These are phyloP conservation scores for Sarocladium oryzae DNA, from an alignment of 2,329 filamentous ascomycete species.

Conservation along the genomic window DNA sequence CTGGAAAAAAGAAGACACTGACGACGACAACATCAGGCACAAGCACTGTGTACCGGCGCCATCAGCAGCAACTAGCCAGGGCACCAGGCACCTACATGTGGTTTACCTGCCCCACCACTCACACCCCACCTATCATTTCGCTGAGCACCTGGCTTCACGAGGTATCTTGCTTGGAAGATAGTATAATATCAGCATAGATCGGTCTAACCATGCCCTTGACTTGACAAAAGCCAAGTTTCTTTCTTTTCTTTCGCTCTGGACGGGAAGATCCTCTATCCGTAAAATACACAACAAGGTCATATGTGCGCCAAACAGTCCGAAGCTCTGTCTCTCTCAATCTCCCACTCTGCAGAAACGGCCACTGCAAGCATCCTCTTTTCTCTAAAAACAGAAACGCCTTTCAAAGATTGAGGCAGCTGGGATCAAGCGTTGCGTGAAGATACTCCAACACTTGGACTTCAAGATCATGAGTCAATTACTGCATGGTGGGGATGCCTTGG, in stretches of 20 bases:
- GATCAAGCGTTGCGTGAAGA: neutral
- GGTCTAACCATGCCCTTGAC: too few species aligned
- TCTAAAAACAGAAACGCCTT: slow-evolving; percentile 4
- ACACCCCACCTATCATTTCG: too few species aligned
- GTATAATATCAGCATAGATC: too few species aligned
- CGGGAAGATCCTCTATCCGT: neutral
- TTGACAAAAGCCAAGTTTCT: too few species aligned
- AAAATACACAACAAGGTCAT: neutral
- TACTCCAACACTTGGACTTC: neutral
- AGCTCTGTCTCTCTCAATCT: neutral
- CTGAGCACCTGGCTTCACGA: too few species aligned
- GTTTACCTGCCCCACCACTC: too few species aligned
- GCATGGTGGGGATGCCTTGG: slow-evolving; percentile 62
- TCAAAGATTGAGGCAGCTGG: neutral
- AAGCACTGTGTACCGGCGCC: too few species aligned
- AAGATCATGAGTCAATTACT: neutral
- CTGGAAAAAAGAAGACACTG: too few species aligned
- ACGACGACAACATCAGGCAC: neutral
- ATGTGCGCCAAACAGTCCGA: neutral
- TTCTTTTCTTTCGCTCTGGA: too few species aligned
- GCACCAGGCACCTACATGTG: neutral
- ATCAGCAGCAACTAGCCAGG: neutral
- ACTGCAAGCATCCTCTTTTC: neutral
- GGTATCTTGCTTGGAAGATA: too few species aligned
- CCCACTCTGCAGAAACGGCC: neutral